Base-by-base conservation (phyloP, 352 stramenopile genomes). In the Albugo laibachii region DNA sequence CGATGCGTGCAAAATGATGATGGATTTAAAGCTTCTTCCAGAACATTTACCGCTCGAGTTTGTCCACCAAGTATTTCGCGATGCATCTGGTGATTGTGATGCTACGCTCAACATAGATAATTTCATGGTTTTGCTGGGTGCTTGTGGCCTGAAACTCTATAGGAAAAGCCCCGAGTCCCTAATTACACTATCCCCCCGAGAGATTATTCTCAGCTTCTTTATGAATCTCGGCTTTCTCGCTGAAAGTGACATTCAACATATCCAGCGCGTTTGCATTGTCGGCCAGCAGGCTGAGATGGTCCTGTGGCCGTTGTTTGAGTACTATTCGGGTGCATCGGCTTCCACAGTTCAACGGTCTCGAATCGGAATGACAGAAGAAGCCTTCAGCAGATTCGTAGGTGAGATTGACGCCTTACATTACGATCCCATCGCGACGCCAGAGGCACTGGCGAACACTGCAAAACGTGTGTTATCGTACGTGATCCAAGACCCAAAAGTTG, bases 261-360 rank as follows among this genome's bases (percentile, higher is more conserved):
- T 54, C 18, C 39, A 51, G 14, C 58, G 54, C 2, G 63, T 79
- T n/a, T 81, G 65, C 50, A 69, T 81, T 24, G 70, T 87, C 18
- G 74, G 71, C 0, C 61, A 63, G 14, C 71, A 87, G 19, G 63
- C 83, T 13, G 69, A 87, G 51, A 62, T 48, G 15, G 70, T 87
- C 13, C 50, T 84, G 11, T 87, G 71, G 71, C 67, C 71, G n/a
- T 65, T 87, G 8, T 84, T 84, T 46, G 69, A 84, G 45, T 87
- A 87, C 55, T 83, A 83, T 45, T 55, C 70, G 24, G 24, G 24
- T 31, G 8, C 8, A 55, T 58, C 10, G n/a, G 43, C 35, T 35
- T 31, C 12, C 2, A 52, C 13, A n/a, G 41, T 15, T 38, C 37
- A 8, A 18, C 77, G 2, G 55, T 67, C 52, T 11, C 49, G 73